Conservation (phyloP, 345 rosid species). For the Cardamine occulta region DNA sequence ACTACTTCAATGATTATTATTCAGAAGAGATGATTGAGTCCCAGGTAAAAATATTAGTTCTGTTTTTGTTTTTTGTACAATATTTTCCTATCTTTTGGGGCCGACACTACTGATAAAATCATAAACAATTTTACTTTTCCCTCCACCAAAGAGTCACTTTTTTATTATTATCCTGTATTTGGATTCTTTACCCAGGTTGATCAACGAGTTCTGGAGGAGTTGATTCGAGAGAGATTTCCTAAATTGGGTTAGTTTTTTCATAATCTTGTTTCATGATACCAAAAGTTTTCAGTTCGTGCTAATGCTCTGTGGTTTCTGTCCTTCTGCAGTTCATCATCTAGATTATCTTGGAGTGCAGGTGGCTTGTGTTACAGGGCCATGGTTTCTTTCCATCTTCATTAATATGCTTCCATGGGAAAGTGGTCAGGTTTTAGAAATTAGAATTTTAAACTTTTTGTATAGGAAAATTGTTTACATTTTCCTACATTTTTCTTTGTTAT, state of each 20-base stretch:
- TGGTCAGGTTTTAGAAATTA: constrained; percentile 79
- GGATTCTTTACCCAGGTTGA: constrained; percentile 70
- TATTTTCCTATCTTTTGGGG: constrained; percentile 2
- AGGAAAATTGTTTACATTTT: not conserved
- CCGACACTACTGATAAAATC: constrained; percentile 15
- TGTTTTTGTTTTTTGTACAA: constrained; percentile 10
- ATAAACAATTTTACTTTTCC: not conserved
- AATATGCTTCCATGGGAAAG: constrained; percentile 99
- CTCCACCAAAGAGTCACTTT: not conserved
- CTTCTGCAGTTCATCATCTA: constrained; percentile 84
- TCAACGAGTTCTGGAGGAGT: constrained; percentile 92
- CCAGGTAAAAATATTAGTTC: constrained; percentile 61
- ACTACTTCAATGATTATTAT: constrained; percentile 93
- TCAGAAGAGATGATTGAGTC: constrained; percentile 98
- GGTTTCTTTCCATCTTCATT: constrained; percentile 99
- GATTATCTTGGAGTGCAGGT: constrained; percentile 96
- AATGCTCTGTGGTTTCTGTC: constrained; percentile 37
- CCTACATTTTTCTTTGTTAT: constrained; percentile 1
- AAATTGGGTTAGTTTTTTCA: constrained; percentile 70
- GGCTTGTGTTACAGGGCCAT: constrained; percentile 96
- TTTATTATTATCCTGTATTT: constrained; percentile 18
- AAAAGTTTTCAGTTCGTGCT: constrained; percentile 2
- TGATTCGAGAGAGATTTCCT: constrained; percentile 93
- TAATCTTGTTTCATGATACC: not conserved
- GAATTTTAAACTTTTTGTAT: constrained; percentile 7